Conservation (phyloP, 2,329 filamentous ascomycete genomes). For the Botryotinia globosa region DNA sequence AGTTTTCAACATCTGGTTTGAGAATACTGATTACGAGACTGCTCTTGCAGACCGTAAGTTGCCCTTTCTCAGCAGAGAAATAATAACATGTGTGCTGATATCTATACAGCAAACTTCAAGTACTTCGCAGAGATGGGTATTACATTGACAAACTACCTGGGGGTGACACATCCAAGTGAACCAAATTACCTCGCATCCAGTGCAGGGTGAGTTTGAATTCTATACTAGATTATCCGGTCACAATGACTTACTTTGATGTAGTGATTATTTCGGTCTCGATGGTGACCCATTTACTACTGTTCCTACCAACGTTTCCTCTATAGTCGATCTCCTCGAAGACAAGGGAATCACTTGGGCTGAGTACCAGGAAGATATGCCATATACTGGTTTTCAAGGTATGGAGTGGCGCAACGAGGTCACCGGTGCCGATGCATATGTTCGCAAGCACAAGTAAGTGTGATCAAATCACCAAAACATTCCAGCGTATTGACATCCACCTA, state of each 20-base stretch:
- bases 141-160: conserved; percentile 57
- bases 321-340: conserved; percentile 67
- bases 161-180: conserved; percentile 68
- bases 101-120: conserved; percentile 48
- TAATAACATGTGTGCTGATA: conserved; percentile 35
- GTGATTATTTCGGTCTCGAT: conserved; percentile 63
- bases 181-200: conserved; percentile 72
- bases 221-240: background rate
- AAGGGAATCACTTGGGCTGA: conserved; percentile 64
- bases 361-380: conserved; percentile 78
- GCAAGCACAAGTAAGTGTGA: conserved; percentile 67
- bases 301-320: conserved; percentile 59
- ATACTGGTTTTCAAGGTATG: conserved; percentile 66
- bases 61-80: background rate
- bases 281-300: conserved; percentile 63
- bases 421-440: conserved; percentile 71
- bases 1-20: conserved; percentile 71
- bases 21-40: conserved; percentile 70
- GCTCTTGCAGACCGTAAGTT: conserved; percentile 59
- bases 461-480: background rate
- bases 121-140: conserved; percentile 62
- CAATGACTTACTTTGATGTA: conserved; percentile 5
- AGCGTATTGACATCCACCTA: conserved; percentile 9
- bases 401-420: conserved; percentile 63
- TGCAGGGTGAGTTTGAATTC: conserved; percentile 46